These are phyloP conservation scores for Acanthochlamys bracteata DNA, from an alignment of 106 monocot species.

Conservation along the genomic window DNA sequence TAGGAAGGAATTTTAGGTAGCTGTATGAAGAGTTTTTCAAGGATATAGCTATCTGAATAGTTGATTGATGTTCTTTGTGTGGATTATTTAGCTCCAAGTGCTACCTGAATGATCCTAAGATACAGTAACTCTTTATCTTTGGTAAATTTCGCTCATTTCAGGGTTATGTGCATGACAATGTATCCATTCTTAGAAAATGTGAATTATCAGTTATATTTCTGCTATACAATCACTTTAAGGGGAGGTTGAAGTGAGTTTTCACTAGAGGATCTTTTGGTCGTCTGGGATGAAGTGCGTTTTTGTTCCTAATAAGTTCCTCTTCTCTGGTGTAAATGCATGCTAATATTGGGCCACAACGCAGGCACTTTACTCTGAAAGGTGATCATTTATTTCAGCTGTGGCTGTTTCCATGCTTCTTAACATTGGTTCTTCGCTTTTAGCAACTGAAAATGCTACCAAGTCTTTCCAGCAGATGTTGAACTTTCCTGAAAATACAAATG, in stretches of 20 bases:
- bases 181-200: no score
- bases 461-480: slow-evolving; percentile 64
- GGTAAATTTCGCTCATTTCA: no score
- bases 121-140: no score
- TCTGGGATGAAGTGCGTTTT: slow-evolving; percentile 74
- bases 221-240: slow-evolving; percentile 60
- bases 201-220: no score
- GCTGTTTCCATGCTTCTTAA: slow-evolving; percentile 68
- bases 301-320: slow-evolving; percentile 18
- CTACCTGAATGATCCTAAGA: no score
- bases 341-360: slow-evolving; percentile 28
- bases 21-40: no score
- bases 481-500: slow-evolving; percentile 39
- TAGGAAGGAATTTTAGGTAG: no score
- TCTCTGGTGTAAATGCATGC: slow-evolving; percentile 8
- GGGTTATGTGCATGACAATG: no score
- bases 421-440: slow-evolving; percentile 51
- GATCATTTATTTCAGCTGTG: slow-evolving; percentile 47
- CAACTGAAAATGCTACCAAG: slow-evolving; percentile 54
- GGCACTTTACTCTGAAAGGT: slow-evolving; percentile 42
- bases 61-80: no score
- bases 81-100: no score
- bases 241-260: slow-evolving; percentile 64
- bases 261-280: slow-evolving; percentile 40
- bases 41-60: no score